Conservation (phyloP, 495 filamentous ascomycete genomes). For the Aspergillus cavernicola region DNA sequence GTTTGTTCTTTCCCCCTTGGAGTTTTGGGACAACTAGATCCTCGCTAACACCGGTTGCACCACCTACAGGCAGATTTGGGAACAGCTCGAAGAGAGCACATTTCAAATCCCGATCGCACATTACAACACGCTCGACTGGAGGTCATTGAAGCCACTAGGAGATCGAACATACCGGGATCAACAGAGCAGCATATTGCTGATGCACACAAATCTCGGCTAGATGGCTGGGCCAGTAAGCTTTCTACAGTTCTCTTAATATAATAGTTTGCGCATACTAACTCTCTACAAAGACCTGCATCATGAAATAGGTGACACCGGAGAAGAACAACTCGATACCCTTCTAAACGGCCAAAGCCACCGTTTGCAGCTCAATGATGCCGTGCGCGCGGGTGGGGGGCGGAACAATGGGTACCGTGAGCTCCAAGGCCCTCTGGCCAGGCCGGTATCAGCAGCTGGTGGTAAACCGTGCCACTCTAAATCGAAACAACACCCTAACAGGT, state of each 20-base stretch:
- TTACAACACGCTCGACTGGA: conserved; percentile 5
- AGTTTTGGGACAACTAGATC: neutral
- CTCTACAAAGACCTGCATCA: conserved; percentile 24
- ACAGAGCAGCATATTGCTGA: conserved; percentile 18
- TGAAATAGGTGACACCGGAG: conserved; percentile 22
- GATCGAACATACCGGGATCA: conserved; percentile 23
- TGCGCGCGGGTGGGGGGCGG: conserved; percentile 12
- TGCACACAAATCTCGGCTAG: conserved; percentile 18
- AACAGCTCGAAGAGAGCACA: conserved; percentile 28
- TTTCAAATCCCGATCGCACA: conserved; percentile 27
- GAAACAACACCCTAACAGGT: neutral
- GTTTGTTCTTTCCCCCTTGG: neutral
- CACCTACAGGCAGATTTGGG: conserved; percentile 32
- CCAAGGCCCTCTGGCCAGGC: neutral
- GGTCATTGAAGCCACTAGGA: conserved; percentile 21
- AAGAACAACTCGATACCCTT: conserved; percentile 29
- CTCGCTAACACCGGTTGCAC: neutral
- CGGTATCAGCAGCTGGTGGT: neutral
- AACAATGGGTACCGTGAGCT: neutral
- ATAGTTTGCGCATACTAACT: neutral
- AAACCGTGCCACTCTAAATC: neutral
- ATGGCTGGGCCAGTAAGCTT: conserved; percentile 31
- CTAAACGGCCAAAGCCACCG: conserved; percentile 38
- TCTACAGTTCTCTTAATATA: neutral
- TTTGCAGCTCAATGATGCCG: conserved; percentile 14